Conservation (phyloP, 1,284 basidiomycete genomes). For the Moniliella sp. region DNA sequence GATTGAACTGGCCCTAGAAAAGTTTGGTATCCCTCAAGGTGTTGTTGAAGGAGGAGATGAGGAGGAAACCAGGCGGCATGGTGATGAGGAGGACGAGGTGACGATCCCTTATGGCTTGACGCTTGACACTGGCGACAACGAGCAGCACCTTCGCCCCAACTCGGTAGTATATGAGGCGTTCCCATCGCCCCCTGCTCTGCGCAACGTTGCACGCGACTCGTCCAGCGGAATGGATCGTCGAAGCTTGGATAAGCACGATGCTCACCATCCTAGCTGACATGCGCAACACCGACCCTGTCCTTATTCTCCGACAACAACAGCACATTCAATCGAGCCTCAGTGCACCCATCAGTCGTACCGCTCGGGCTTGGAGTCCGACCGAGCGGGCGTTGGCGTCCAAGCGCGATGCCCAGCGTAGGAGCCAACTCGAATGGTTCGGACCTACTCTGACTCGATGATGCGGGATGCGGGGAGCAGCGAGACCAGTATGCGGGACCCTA, state of each 20-base stretch:
- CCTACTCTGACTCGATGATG: no score
- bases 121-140: constrained; percentile 5
- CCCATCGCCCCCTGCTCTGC: constrained; percentile 50
- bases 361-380: no score
- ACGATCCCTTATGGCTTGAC: constrained; percentile 61
- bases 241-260: constrained; percentile 55
- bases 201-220: constrained; percentile 42
- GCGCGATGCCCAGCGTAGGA: no score
- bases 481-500: no score
- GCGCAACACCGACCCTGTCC: constrained; percentile 73
- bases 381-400: no score
- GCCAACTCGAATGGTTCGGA: no score
- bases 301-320: constrained; percentile 58
- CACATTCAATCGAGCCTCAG: no score
- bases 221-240: constrained; percentile 55
- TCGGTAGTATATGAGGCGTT: constrained; percentile 51
- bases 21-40: constrained; percentile 78
- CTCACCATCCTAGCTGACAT: constrained; percentile 55
- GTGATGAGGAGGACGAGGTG: constrained; percentile 47
- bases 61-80: constrained; percentile 65
- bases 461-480: no score
- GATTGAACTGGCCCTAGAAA: constrained; percentile 67
- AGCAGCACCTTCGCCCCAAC: constrained; percentile 10
- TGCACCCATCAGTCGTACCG: no score
- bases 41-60: constrained; percentile 94